phyloP scores from a whole-genome alignment of 768 basidiomycete genomes.

The Amanita fuliginea region DNA sequence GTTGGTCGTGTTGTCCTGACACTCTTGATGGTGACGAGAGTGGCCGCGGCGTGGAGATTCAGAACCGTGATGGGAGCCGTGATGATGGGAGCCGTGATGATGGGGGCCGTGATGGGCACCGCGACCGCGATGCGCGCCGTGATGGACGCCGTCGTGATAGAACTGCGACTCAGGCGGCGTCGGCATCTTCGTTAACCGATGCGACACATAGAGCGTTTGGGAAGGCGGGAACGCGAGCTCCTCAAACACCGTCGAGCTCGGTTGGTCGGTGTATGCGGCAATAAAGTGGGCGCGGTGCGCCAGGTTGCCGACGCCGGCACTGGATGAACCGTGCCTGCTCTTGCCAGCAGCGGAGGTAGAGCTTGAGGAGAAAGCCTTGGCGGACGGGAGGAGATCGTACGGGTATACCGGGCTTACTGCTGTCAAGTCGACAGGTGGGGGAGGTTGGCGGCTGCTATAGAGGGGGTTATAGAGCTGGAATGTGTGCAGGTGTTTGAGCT shows the following conservation, averaged over 20 bases:
- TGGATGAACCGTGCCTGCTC: not conserved
- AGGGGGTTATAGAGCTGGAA: conserved; percentile 24
- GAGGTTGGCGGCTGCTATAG: not conserved
- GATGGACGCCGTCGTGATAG: no score
- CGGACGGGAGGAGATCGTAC: no score
- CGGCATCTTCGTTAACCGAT: not conserved
- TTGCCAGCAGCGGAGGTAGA: not conserved
- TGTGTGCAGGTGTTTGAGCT: conserved; percentile 23
- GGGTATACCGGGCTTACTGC: no score
- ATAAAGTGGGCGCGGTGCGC: not conserved
- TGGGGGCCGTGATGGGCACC: not conserved
- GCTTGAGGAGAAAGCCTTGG: not conserved
- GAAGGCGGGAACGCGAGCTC: not conserved
- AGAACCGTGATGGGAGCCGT: not conserved
- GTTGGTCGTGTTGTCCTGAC: no score
- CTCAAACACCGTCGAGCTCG: not conserved
- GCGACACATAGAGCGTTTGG: not conserved
- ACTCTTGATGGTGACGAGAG: no score
- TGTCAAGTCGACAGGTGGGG: not conserved
- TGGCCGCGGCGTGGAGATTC: no score
- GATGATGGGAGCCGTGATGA: not conserved
- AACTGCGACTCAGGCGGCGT: not conserved
- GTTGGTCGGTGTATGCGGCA: not conserved
- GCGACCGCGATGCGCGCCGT: not conserved
- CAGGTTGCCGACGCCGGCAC: not conserved